A percentile compares a stretch with the other conserved stretches of the same genome.
Evolutionary conservation across 2,329 filamentous ascomycete genomes (phyloP).

Genomic region (Fusarium sp.): DNA sequence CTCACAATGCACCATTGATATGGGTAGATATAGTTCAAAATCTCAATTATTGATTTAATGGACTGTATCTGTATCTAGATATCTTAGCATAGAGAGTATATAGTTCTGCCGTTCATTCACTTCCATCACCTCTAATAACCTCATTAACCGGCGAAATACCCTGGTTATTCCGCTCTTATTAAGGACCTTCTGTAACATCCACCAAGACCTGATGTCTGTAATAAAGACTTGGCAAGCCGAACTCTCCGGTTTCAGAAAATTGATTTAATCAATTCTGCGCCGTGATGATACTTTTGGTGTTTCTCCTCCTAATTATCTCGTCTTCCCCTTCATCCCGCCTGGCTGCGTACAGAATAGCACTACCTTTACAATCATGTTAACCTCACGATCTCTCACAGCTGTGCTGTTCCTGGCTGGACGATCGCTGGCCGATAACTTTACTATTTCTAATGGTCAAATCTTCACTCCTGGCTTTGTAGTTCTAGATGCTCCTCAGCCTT

Average conservation of each 20-base stretch:
- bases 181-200: constrained; percentile 26
- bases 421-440: constrained; percentile 60
- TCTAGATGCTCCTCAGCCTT: constrained; percentile 73
- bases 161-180: constrained; percentile 39
- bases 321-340: background rate
- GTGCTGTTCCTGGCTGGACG: constrained; percentile 43
- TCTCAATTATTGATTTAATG: background rate
- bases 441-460: constrained; percentile 72
- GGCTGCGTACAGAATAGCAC: background rate
- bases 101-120: background rate
- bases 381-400: constrained; percentile 12
- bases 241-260: constrained; percentile 36
- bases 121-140: background rate
- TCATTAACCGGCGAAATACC: constrained; percentile 28
- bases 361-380: constrained; percentile 18
- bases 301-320: background rate
- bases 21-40: background rate
- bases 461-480: constrained; percentile 77
- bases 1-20: background rate
- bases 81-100: background rate
- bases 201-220: constrained; percentile 18
- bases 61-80: background rate
- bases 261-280: constrained; percentile 13
- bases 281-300: constrained; percentile 6
- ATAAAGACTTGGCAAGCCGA: constrained; percentile 13